Percentiles rank a stretch among this genome's conserved stretches.
Evolutionary conservation across 306 rosid genomes (phyloP).

Genomic region (Prunus fruticosa): DNA sequence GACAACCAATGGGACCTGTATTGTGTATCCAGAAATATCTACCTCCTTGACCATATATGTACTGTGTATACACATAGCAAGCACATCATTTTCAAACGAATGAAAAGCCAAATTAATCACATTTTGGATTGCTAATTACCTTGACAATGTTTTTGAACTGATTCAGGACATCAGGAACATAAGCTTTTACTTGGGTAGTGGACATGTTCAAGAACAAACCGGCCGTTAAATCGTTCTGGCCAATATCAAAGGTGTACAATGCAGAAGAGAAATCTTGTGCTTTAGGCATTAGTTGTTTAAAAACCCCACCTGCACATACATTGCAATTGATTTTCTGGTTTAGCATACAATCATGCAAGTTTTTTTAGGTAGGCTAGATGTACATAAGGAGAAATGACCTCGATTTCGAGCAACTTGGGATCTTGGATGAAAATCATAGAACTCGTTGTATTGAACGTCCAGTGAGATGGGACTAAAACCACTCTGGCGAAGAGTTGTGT

Average conservation of each 20-base stretch:
- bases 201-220: slow-evolving; percentile 48
- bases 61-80: slow-evolving; percentile 15
- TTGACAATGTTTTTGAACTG: slow-evolving; percentile 43
- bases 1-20: slow-evolving; percentile 73
- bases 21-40: slow-evolving; percentile 72
- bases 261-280: slow-evolving; percentile 26
- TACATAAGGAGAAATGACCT: slow-evolving; percentile 23
- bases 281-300: slow-evolving; percentile 34
- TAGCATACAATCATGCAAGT: not conserved
- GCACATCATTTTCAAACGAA: not conserved
- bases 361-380: not conserved
- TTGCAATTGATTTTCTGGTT: not conserved
- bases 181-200: slow-evolving; percentile 30
- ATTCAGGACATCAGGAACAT: slow-evolving; percentile 46
- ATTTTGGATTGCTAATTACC: slow-evolving; percentile 24
- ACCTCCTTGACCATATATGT: slow-evolving; percentile 51
- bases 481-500: slow-evolving; percentile 53
- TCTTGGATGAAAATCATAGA: slow-evolving; percentile 53
- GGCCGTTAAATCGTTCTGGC: slow-evolving; percentile 50
- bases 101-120: not conserved
- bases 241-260: slow-evolving; percentile 47
- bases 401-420: slow-evolving; percentile 36
- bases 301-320: slow-evolving; percentile 31
- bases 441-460: slow-evolving; percentile 54
- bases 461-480: slow-evolving; percentile 73